phyloP scores from a whole-genome alignment of 441 rosid genomes.

The Daphne laureola region DNA sequence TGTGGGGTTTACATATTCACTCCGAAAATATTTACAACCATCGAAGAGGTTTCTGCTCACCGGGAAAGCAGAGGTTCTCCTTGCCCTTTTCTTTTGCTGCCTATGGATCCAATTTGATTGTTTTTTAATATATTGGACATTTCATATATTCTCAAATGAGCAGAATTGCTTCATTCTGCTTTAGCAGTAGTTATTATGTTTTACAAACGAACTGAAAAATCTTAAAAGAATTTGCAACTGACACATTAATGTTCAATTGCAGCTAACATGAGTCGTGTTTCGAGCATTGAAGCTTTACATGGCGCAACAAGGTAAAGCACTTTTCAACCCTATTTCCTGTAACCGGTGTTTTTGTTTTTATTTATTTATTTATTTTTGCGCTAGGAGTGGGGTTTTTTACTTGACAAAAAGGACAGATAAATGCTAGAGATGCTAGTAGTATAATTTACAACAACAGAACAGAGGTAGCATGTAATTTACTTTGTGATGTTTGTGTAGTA shows the following conservation, averaged over 20 bases:
- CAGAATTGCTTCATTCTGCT: neutral
- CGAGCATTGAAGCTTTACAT: constrained; percentile 33
- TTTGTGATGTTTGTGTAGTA: too few relatives aligned
- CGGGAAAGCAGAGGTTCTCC: constrained; percentile 61
- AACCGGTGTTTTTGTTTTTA: constrained; percentile 3
- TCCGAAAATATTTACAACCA: constrained; percentile 61
- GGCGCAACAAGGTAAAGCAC: constrained; percentile 37
- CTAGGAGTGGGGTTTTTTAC: too few relatives aligned
- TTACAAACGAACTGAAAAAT: neutral
- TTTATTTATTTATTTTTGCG: neutral
- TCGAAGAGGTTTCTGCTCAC: constrained; percentile 50
- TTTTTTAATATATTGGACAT: too few relatives aligned
- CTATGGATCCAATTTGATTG: too few relatives aligned
- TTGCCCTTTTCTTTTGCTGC: neutral
- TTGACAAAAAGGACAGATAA: too few relatives aligned
- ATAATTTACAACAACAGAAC: too few relatives aligned
- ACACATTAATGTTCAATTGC: constrained; percentile 14
- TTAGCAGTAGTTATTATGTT: too few relatives aligned
- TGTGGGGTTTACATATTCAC: constrained; percentile 88
- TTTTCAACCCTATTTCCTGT: constrained; percentile 2
- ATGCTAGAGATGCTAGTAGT: too few relatives aligned
- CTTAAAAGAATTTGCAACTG: constrained; percentile 4
- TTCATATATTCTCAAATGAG: neutral
- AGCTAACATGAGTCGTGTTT: constrained; percentile 38
- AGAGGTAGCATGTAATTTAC: too few relatives aligned